These are phyloP conservation scores for Punctularia strigosozonata DNA, from an alignment of 768 basidiomycete genomes.

Conservation along the genomic window DNA sequence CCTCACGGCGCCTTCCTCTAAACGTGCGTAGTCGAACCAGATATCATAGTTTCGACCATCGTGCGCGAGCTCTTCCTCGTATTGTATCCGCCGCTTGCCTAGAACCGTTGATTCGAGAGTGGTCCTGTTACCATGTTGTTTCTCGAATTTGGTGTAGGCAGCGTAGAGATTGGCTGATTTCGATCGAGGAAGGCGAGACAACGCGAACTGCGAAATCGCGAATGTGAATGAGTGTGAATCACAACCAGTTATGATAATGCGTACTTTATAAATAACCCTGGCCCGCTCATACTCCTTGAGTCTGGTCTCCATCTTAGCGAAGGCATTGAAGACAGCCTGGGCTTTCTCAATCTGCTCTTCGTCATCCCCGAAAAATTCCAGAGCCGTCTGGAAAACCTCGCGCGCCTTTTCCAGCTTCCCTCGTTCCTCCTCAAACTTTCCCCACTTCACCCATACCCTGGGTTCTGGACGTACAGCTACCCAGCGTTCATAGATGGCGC, in stretches of 20 bases:
- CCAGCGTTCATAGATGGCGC: constrained; percentile 88
- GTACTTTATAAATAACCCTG: constrained; percentile 91
- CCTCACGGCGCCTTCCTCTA: constrained; percentile 82
- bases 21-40: constrained; percentile 93
- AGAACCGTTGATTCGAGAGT: constrained; percentile 90
- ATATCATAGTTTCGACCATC: constrained; percentile 94
- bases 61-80: constrained; percentile 89
- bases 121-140: constrained; percentile 85
- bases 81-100: constrained; percentile 96
- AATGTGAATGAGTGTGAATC: constrained; percentile 1
- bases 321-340: constrained; percentile 85
- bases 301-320: constrained; percentile 96
- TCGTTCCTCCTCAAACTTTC: constrained; percentile 53
- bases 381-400: constrained; percentile 54
- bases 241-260: constrained; percentile 7
- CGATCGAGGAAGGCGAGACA: constrained; percentile 82
- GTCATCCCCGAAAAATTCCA: constrained; percentile 54
- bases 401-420: constrained; percentile 49
- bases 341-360: constrained; percentile 63
- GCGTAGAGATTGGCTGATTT: constrained; percentile 85
- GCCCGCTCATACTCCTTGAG: constrained; percentile 96
- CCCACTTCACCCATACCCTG: constrained; percentile 55
- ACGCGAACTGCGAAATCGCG: constrained; percentile 60
- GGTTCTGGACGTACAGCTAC: constrained; percentile 60
- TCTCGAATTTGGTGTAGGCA: constrained; percentile 94